Evolutionary conservation across 495 filamentous ascomycete genomes (phyloP).

Genomic region (Niebla homalea): DNA sequence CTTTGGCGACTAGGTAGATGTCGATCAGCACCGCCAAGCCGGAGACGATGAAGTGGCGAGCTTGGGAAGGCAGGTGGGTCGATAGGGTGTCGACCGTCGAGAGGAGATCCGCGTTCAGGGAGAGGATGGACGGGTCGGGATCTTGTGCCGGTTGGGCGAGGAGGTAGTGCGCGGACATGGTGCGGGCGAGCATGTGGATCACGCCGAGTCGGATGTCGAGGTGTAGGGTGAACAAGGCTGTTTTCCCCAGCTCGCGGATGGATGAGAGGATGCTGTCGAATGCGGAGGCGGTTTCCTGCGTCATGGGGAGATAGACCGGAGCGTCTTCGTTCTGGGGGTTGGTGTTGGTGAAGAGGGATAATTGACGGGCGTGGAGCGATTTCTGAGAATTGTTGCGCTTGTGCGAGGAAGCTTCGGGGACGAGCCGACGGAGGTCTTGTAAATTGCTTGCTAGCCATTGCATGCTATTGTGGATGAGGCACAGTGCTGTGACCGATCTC

Average conservation of each 20-base stretch:
- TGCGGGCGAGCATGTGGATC: slow-evolving; percentile 46
- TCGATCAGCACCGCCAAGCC: slow-evolving; percentile 64
- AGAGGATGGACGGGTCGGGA: slow-evolving; percentile 63
- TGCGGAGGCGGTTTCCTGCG: slow-evolving; percentile 67
- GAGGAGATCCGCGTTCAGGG: slow-evolving; percentile 67
- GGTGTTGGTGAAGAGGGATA: slow-evolving; percentile 57
- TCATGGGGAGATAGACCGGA: slow-evolving; percentile 83
- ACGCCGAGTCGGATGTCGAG: slow-evolving; percentile 75
- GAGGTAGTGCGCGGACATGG: slow-evolving; percentile 38
- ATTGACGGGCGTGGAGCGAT: slow-evolving; percentile 45
- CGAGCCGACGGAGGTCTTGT: slow-evolving; percentile 60
- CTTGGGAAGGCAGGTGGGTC: slow-evolving; percentile 45
- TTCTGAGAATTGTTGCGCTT: slow-evolving; percentile 25
- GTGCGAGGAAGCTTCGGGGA: slow-evolving; percentile 25
- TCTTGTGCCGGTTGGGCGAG: slow-evolving; percentile 62
- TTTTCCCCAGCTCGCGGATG: slow-evolving; percentile 61
- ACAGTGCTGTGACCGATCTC: slow-evolving; percentile 70
- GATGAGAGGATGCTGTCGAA: slow-evolving; percentile 79
- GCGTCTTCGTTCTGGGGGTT: slow-evolving; percentile 42
- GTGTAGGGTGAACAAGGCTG: slow-evolving; percentile 70
- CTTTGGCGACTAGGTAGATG: slow-evolving; percentile 51
- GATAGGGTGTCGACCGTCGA: slow-evolving; percentile 70
- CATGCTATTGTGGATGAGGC: slow-evolving; percentile 90
- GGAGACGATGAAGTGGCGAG: slow-evolving; percentile 57
- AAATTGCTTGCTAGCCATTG: slow-evolving; percentile 87